Conservation (phyloP, 495 filamentous ascomycete genomes). For the Cercophora samala region DNA sequence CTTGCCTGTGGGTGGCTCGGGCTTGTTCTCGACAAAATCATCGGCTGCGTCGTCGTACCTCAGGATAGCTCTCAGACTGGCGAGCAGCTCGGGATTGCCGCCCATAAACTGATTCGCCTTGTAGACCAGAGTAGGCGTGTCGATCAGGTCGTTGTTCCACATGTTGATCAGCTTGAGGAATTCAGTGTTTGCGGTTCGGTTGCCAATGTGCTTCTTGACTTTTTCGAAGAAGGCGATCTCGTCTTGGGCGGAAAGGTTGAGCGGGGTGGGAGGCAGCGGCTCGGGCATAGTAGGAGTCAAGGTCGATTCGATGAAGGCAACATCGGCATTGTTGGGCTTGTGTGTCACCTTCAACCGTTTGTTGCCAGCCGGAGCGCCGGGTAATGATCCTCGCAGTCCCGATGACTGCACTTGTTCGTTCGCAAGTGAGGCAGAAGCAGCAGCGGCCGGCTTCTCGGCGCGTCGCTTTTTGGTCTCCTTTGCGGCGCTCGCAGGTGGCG, state of each 20-base stretch:
- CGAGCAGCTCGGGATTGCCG: constrained; percentile 78
- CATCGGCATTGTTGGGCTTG: constrained; percentile 58
- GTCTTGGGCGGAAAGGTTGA: constrained; percentile 60
- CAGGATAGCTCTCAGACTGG: constrained; percentile 79
- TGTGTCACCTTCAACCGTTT: constrained; percentile 63
- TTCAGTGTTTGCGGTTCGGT: constrained; percentile 86
- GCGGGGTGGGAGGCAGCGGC: constrained; percentile 71
- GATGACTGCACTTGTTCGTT: constrained; percentile 37
- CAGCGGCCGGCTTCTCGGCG: constrained; percentile 37
- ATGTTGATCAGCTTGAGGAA: constrained; percentile 95
- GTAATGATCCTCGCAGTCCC: constrained; percentile 34
- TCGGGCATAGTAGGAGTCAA: constrained; percentile 83
- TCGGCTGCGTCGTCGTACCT: constrained; percentile 62
- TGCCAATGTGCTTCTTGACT: constrained; percentile 92
- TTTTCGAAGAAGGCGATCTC: constrained; percentile 93
- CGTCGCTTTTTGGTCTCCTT: constrained; percentile 76
- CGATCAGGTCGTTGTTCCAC: constrained; percentile 86
- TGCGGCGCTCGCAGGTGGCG: constrained; percentile 71
- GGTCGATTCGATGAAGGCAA: constrained; percentile 74
- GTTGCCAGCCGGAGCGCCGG: constrained; percentile 33
- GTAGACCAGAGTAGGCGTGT: constrained; percentile 71
- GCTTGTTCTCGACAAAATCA: constrained; percentile 72
- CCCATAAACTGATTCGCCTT: constrained; percentile 85
- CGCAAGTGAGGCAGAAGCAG: constrained; percentile 26
- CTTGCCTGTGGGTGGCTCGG: constrained; percentile 65